Base-by-base conservation (phyloP, 768 basidiomycete species). In the Pisolithus marmoratus region DNA sequence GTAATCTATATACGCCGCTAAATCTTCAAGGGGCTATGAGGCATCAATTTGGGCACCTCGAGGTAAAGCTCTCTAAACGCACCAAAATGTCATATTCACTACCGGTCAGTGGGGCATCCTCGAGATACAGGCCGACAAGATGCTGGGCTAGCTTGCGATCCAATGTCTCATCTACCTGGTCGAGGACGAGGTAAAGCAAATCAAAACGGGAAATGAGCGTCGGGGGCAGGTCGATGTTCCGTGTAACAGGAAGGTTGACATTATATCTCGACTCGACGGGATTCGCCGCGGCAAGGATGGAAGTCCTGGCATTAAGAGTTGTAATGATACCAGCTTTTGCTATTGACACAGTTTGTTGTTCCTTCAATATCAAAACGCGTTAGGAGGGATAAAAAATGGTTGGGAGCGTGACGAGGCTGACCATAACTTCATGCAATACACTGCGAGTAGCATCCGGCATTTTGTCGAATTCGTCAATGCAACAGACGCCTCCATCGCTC, bases 271-370 rank as follows among this genome's bases (percentile, higher is more conserved):
- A 94, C 17, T 90, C 92, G 24, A 98, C 90, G 1, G 96, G 96
- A 65, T 99, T 98, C 22, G 96, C 96, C 6, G 94, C 96, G 1
- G 96, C 96, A 9, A 99, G 78, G 58, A 99, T 94, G 0, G 95
- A 97, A 0, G 96, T 98, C n/a, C 96, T 80, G 0, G 96, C 96
- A 61, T 99, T 99, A 53, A 99, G 76, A 0, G 96, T 99, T 0
- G 96, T 97, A 63, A 97, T 97, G 58, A 99, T 99, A 9, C 96
- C 96, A 0, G 96, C 96, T 71, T 98, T 99, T 6, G 96, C 96
- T 55, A 98, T 95, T 4, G 94, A 97, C 19, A 97, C 95, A 1
- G 95, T 98, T 84, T 97, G 94, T 84, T 97, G 94, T 81, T 98
- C 94, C 94, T 96, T 55, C n/a, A 9, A 11, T 40, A 17, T 54